Percentiles rank a stretch among this genome's conserved stretches.
phyloP scores from a whole-genome alignment of 768 basidiomycete species.

The Termitomyces sp. region DNA sequence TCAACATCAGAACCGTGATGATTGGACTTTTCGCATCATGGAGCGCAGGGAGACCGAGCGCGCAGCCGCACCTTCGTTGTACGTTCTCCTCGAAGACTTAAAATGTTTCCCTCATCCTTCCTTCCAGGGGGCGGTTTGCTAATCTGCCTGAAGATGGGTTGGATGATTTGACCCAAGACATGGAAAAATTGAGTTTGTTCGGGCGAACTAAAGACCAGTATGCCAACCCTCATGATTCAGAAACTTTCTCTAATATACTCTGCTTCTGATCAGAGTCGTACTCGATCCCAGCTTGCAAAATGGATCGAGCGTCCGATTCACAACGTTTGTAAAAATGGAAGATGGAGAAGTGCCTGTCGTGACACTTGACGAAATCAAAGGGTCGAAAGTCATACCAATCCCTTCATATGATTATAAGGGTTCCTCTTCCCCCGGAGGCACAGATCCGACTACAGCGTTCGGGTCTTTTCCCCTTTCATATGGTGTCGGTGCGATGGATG shows the following conservation, averaged over 20 bases:
- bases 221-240: not conserved
- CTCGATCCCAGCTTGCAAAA: not conserved
- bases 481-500: not conserved
- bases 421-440: not conserved
- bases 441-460: not conserved
- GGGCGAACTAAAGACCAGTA: constrained; percentile 8
- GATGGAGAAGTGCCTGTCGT: constrained; percentile 1
- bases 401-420: not conserved
- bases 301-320: not conserved
- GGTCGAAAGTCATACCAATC: not conserved
- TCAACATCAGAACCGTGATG: not conserved
- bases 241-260: not conserved
- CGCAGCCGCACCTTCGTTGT: not conserved
- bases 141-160: not conserved
- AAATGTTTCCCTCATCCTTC: not conserved
- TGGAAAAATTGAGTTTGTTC: constrained; percentile 3
- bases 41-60: not conserved
- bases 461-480: not conserved
- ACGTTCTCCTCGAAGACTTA: not conserved
- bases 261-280: not conserved
- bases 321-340: not conserved
- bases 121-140: not conserved
- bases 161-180: not conserved
- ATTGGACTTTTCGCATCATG: not conserved
- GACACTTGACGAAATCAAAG: constrained; percentile 3